These are phyloP conservation scores for Diaporthe citri DNA, from an alignment of 2,329 filamentous ascomycete species.

Conservation along the genomic window DNA sequence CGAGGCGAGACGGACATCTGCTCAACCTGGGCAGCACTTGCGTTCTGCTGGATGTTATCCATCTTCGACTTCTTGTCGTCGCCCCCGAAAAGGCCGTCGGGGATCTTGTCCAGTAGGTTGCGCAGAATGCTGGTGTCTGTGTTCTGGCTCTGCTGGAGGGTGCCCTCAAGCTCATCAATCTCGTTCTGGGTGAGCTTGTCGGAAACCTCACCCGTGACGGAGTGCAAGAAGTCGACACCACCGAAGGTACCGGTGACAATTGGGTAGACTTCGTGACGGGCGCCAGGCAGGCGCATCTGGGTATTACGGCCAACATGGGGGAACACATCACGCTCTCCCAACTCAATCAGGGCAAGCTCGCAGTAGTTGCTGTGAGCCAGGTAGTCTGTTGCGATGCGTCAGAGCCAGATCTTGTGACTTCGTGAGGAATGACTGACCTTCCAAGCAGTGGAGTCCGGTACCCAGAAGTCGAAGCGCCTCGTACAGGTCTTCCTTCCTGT, in stretches of 20 bases:
- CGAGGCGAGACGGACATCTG: constrained; percentile 80
- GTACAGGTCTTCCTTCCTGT: constrained; percentile 82
- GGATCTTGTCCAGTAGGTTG: constrained; percentile 84
- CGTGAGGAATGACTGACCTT: constrained; percentile 62
- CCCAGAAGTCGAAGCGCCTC: constrained; percentile 89
- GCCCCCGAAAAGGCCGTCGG: constrained; percentile 82
- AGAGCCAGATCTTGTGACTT: constrained; percentile 11
- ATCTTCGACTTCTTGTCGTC: constrained; percentile 81
- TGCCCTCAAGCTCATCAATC: constrained; percentile 88
- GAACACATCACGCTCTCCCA: constrained; percentile 85
- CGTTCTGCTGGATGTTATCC: constrained; percentile 83
- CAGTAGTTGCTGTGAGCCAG: constrained; percentile 94
- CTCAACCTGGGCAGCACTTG: constrained; percentile 80
- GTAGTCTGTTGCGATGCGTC: constrained; percentile 69
- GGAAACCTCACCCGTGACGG: constrained; percentile 82
- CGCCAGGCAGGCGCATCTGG: constrained; percentile 77
- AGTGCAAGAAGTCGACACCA: constrained; percentile 93
- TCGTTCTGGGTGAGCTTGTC: constrained; percentile 95
- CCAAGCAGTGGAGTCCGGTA: constrained; percentile 89
- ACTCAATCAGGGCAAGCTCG: constrained; percentile 87
- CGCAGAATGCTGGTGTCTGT: constrained; percentile 81
- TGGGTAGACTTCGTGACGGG: constrained; percentile 77
- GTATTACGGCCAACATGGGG: constrained; percentile 86
- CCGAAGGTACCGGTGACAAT: constrained; percentile 93
- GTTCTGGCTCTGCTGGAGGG: constrained; percentile 74